Conservation (phyloP, 176 grass and related monocot genomes). For the Oryza punctata region DNA sequence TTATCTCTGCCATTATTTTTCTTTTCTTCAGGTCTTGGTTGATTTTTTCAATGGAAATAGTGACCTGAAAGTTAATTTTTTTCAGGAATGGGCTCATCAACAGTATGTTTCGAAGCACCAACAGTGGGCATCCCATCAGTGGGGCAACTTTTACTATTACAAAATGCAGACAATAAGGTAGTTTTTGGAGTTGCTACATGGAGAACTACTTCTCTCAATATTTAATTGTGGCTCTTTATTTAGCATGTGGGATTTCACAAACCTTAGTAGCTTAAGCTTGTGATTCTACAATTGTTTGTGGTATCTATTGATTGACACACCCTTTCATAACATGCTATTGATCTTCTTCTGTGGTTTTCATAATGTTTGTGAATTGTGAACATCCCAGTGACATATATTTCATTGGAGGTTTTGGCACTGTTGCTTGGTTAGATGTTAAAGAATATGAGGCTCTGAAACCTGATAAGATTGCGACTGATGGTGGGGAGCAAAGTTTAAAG, state of each 20-base stretch:
- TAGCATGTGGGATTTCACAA: neutral
- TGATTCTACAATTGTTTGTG: neutral
- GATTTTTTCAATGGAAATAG: constrained; percentile 9
- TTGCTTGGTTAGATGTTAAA: constrained; percentile 81
- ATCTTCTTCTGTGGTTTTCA: neutral
- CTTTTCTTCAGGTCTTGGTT: neutral
- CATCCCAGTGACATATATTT: constrained; percentile 78
- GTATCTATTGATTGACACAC: neutral
- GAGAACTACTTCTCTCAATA: constrained; percentile 19
- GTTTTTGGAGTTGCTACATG: neutral
- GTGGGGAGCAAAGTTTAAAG: constrained; percentile 77
- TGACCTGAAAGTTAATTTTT: constrained; percentile 2
- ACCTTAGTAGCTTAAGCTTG: neutral
- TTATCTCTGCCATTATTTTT: neutral
- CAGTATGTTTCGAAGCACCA: constrained; percentile 82
- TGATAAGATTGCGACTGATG: constrained; percentile 79
- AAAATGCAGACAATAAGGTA: constrained; percentile 82
- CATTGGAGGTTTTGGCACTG: constrained; percentile 91
- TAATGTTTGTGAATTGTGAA: constrained; percentile 20
- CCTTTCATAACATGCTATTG: neutral
- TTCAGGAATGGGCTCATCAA: constrained; percentile 81
- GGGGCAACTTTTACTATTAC: constrained; percentile 93
- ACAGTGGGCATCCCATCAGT: constrained; percentile 85
- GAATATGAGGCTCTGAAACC: constrained; percentile 64
- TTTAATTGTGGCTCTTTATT: neutral